A percentile compares a stretch with the other conserved stretches of the same genome.
These are phyloP conservation scores for Priceomyces haplophilus DNA, from an alignment of 805 yeast species.

Conservation along the genomic window DNA sequence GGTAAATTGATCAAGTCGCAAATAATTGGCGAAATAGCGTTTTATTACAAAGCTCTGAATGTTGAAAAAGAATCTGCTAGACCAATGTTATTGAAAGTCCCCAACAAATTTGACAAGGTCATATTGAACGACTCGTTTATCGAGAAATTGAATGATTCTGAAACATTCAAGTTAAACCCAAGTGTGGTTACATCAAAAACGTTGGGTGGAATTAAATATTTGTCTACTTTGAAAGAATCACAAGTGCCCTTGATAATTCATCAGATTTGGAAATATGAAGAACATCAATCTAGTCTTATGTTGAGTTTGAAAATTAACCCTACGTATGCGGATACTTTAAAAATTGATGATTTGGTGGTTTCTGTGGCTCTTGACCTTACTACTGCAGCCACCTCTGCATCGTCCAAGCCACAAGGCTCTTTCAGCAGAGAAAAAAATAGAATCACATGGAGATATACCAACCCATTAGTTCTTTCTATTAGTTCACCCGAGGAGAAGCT, in stretches of 20 bases:
- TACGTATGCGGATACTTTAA: conserved; percentile 33
- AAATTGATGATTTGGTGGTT: conserved; percentile 57
- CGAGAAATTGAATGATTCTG: conserved; percentile 23
- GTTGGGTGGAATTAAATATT: conserved; percentile 78
- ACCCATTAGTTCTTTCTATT: conserved; percentile 36
- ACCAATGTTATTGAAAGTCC: conserved; percentile 37
- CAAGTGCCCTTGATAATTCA: conserved; percentile 65
- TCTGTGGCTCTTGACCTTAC: conserved; percentile 58
- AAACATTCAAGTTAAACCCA: conserved; percentile 43
- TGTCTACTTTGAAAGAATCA: conserved; percentile 43
- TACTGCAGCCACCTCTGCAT: conserved; percentile 66
- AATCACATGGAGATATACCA: conserved; percentile 74
- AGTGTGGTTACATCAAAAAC: conserved; percentile 58
- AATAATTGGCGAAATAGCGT: conserved; percentile 82
- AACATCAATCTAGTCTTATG: conserved; percentile 80
- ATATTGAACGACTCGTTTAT: conserved; percentile 40
- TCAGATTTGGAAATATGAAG: conserved; percentile 90
- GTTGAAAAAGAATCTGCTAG: conserved; percentile 13
- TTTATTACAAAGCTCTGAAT: conserved; percentile 50
- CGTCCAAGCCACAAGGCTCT: conserved; percentile 89
- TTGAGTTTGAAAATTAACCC: conserved; percentile 62
- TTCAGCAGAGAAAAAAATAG: conserved; percentile 83
- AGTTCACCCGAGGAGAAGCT: conserved; percentile 59
- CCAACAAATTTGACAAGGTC: conserved; percentile 49
- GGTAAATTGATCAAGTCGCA: conserved; percentile 60